These are phyloP conservation scores for Saccharomycopsis vini DNA, from an alignment of 805 yeast genomes.

Conservation along the genomic window DNA sequence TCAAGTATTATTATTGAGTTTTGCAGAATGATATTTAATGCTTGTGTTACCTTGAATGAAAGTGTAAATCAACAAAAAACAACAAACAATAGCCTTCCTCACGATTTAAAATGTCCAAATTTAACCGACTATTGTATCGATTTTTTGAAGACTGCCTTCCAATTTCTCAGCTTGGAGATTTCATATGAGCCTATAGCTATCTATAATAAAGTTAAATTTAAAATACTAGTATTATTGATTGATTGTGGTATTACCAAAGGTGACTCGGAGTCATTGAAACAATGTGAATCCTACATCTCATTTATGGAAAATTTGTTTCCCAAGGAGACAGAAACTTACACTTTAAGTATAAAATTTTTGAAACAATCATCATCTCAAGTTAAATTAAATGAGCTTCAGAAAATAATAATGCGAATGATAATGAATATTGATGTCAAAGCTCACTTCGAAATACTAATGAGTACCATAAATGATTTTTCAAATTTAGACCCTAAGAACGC, in stretches of 20 bases:
- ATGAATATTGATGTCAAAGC: background rate
- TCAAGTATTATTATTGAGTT: background rate
- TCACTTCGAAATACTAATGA: background rate
- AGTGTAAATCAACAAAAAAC: background rate
- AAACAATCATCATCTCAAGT: background rate
- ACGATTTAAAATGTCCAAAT: no score
- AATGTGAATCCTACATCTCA: background rate
- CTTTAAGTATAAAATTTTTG: background rate
- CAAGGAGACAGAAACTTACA: background rate
- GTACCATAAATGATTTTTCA: conserved; percentile 1
- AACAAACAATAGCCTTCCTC: no score
- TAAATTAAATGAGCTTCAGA: background rate
- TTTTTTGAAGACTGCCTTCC: background rate
- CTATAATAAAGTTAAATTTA: background rate
- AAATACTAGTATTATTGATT: background rate
- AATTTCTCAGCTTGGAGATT: background rate
- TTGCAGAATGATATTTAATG: background rate
- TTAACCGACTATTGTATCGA: background rate
- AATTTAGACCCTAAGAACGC: background rate
- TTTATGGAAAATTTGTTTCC: background rate
- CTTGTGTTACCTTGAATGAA: background rate
- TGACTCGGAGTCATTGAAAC: background rate
- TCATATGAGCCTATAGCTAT: background rate
- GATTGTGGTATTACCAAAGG: background rate
- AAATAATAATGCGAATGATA: background rate